Base-by-base conservation (phyloP, 768 basidiomycete species). In the Kwoniella shandongensis region DNA sequence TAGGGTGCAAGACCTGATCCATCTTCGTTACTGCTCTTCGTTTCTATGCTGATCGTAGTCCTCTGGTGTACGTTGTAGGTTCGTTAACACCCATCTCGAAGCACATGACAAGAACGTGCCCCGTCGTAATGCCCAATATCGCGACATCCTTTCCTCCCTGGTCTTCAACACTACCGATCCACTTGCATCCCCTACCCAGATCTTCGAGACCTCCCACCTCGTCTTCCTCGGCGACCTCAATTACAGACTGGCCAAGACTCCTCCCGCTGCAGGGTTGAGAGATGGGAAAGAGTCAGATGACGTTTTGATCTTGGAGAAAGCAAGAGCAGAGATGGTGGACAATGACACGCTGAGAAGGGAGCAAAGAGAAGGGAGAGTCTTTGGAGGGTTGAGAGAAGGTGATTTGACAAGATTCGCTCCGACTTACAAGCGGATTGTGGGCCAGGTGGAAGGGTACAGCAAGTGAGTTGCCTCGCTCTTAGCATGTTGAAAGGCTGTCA, bases 171-270 rank as follows among this genome's bases (percentile, higher is more conserved):
- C 88, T 2, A 76, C 79, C 2, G 73, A 78, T 8, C 76, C 81
- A 0, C 77, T 80, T 4, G 83, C 84, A 45, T 87, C 85, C n/a
- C 47, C 63, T 35, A 42, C 60, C 39, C 60, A 61, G 11, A 82
- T 97, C 44, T 91, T 88, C 79, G 80, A 85, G 41, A 88, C 91
- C 0, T 89, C 90, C 12, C 90, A 97, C 74, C 81, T 96, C 1
- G 96, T 97, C 81, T 81, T 96, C 73, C 81, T 96, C 30, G 94
- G 94, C 5, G 93, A 97, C 77, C 83, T 96, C 61, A 97, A 97
- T 77, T 96, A 92, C 76, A 85, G 92, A 15, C 76, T 98, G 1
- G 39, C 52, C 6, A 48, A 57, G 40, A 40, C 58, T 61, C 81
- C 42, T 17, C 38, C 54, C 10, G 45, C 49, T 15, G 59, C 53